Evolutionary conservation across 495 filamentous ascomycete genomes (phyloP).

Genomic region (Baudoinia panamericana): DNA sequence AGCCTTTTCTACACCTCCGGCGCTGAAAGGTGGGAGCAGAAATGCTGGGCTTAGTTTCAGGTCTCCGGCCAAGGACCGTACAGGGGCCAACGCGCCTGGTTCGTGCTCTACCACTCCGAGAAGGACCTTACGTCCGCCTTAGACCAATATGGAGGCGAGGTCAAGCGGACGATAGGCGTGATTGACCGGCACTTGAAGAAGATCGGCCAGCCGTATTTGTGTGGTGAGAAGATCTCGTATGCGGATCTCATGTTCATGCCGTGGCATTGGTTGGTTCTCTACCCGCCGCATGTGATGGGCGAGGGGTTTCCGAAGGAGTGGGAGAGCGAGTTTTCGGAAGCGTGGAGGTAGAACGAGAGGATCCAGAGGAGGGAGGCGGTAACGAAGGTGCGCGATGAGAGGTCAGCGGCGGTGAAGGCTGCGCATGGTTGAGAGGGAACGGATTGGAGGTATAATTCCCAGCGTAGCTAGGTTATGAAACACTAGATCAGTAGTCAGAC

Average conservation of each 20-base stretch:
- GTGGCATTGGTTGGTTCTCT: slow-evolving; percentile 19
- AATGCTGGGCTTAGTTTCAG: slow-evolving; percentile 35
- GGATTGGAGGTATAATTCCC: no score
- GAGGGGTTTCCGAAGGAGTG: slow-evolving; percentile 10
- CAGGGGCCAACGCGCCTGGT: slow-evolving; percentile 36
- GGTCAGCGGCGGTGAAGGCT: no score
- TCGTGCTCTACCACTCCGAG: slow-evolving; percentile 29
- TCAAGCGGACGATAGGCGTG: slow-evolving; percentile 32
- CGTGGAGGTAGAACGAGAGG: no score
- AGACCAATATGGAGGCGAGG: slow-evolving; percentile 35
- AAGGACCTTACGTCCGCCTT: slow-evolving; percentile 29
- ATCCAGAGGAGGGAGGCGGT: no score
- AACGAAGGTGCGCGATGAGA: no score
- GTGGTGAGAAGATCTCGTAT: slow-evolving; percentile 61
- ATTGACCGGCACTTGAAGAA: slow-evolving; percentile 46
- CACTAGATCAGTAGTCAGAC: no score
- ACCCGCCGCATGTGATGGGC: slow-evolving; percentile 12
- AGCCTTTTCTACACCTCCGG: slow-evolving; percentile 8
- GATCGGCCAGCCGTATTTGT: slow-evolving; percentile 46
- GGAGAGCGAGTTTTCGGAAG: no score
- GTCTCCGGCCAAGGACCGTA: slow-evolving; percentile 36
- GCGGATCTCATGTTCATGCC: slow-evolving; percentile 41
- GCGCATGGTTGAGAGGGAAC: no score
- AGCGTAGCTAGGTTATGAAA: no score
- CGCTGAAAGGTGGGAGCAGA: slow-evolving; percentile 13